These are phyloP conservation scores for Phanerodontia chrysosporium DNA, from an alignment of 768 basidiomycete genomes.

Conservation along the genomic window DNA sequence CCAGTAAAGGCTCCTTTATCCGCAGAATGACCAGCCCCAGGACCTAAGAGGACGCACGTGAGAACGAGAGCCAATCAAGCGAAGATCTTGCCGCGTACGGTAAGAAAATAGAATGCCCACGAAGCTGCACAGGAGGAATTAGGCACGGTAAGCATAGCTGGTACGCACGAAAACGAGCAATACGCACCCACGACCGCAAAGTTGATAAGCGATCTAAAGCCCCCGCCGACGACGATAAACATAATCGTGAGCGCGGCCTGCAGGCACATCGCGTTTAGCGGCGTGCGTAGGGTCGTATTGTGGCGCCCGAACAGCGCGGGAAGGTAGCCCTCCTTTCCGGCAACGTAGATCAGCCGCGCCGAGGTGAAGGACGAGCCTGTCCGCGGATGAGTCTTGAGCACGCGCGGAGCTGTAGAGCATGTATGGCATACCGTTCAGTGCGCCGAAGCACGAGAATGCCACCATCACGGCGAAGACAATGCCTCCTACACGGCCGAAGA, in stretches of 20 bases:
- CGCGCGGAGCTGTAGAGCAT: no score
- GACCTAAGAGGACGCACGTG: slow-evolving; percentile 44
- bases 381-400: neutral
- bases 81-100: slow-evolving; percentile 42
- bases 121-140: slow-evolving; percentile 38
- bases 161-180: neutral
- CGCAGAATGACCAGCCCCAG: slow-evolving; percentile 85
- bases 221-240: slow-evolving; percentile 84
- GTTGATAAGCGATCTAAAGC: slow-evolving; percentile 84
- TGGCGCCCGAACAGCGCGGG: slow-evolving; percentile 80
- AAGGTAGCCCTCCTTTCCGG: slow-evolving; percentile 83
- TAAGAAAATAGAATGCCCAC: slow-evolving; percentile 86
- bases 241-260: slow-evolving; percentile 69
- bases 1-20: slow-evolving; percentile 84
- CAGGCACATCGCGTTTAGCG: slow-evolving; percentile 81
- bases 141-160: neutral
- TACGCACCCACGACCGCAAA: slow-evolving; percentile 63
- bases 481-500: slow-evolving; percentile 87
- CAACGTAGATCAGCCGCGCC: slow-evolving; percentile 83
- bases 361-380: slow-evolving; percentile 69
- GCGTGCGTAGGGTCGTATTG: slow-evolving; percentile 74
- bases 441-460: slow-evolving; percentile 92
- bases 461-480: slow-evolving; percentile 87
- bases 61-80: neutral
- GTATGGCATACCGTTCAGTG: slow-evolving; percentile 68